Evolutionary conservation across 192 early-diverging fungal genomes (phyloP), one percentile per base, ranked within the genome.

Genomic region (Gamsiella multidivaricata): DNA sequence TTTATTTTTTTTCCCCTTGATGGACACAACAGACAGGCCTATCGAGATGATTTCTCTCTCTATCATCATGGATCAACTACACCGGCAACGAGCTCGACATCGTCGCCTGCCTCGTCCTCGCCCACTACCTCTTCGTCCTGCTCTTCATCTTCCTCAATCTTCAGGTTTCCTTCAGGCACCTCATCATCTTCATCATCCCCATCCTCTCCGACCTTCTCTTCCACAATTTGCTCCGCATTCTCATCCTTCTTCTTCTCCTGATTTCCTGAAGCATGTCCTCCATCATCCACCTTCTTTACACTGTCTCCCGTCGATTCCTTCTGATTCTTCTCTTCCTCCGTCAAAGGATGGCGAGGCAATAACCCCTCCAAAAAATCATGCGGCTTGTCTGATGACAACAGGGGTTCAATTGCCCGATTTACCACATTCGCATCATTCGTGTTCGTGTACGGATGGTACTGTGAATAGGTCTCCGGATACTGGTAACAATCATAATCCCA

Each of bases 401-500:
- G 7, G 2, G 63, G 66, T 32, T 55, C 57, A 14, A 71, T 33
- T 18, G 61, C 68, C 25, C 52, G 15, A 17, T 62, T 61, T n/a
- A 53, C 31, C 43, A 41, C 42, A 23, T 78, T 20, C 2, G 28
- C 25, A 6, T 14, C 2, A 11, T 32, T 12, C 25, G 50, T n/a
- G 32, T 22, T 33, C 3, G 33, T 26, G 7, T 58, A 28, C 2
- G 49, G 11, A 2, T 34, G 41, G 28, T 74, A 83, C 8, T 69
- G 33, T 3, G 68, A 62, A 46, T 72, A 78, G 0, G 61, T 33
- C 4, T 56, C 62, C 49, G 68, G 62, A 33, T 39, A 60, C 36
- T 72, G 69, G 1, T 72, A 83, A 79, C 94, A 95, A 66, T 91
- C 88, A 72, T 88, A 95, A 82, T 94, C 93, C 96, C 96, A 99